Evolutionary conservation across 2,329 filamentous ascomycete genomes (phyloP), one percentile per base, ranked within the genome.

Genomic region (Boeremia lycopersici): DNA sequence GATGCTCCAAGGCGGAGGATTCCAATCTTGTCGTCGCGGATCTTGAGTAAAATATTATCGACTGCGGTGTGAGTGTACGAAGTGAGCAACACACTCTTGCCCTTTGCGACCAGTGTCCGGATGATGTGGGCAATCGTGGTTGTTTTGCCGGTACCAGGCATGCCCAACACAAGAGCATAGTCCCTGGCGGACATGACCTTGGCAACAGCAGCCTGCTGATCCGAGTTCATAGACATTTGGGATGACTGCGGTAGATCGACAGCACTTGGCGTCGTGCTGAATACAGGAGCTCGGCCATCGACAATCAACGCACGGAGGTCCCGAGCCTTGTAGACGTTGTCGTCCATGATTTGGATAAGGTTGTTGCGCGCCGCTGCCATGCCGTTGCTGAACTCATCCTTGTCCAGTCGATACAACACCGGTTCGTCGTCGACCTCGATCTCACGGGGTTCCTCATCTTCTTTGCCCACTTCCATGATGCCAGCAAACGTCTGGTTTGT

Each of bases 121-220:
- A 99, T 98, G 64, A 99, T 97, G 72, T 98, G 93, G 5, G 93
- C 92, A 68, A 99, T 98, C 0, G 95, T 99, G 0, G 95, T 99
- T 2, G 95, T 99, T 76, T 99, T 99, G 53, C 95, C 95, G 0
- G 95, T 99, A 7, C 95, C 95, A 1, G 95, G 95, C 95, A 99
- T 99, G 26, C 95, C 95, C 17, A 99, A 84, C 11, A 99, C 93
- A n/a, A 99, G 82, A 7, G 95, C 93, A 74, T 98, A 99, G 77
- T 99, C 93, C 63, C 90, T 85, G 3, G 95, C 93, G 67, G 89
- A 91, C 89, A 99, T 96, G 34, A 99, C 93, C 75, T 97, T 98
- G 64, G 91, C 85, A 47, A 99, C 92, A 0, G 95, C 95, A 53
- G 82, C 83, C 67, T 83, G 87, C 74, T 99, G 95, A 70, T 98